Conservation (phyloP, 1,284 basidiomycete species). For the Quambalaria eucalypti region DNA sequence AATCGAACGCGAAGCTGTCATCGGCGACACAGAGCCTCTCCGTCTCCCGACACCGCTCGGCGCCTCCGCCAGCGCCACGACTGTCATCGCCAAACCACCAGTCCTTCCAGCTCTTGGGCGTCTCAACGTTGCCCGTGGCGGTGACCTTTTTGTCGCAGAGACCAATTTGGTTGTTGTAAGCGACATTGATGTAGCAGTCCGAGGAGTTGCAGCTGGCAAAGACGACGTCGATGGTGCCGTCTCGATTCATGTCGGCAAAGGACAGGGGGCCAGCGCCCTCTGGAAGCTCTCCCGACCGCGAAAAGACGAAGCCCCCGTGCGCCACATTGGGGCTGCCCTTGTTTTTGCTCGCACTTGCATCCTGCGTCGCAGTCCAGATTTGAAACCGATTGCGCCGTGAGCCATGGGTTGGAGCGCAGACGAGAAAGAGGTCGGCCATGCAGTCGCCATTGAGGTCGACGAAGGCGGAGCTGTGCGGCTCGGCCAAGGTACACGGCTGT, state of each 20-base stretch:
- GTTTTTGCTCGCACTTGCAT: constrained; percentile 9
- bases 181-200: constrained; percentile 77
- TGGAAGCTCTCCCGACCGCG: constrained; percentile 64
- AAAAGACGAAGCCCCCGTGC: constrained; percentile 62
- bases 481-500: constrained; percentile 61
- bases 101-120: background rate
- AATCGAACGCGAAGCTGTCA: constrained; percentile 66
- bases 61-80: background rate
- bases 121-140: background rate
- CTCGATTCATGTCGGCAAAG: constrained; percentile 89
- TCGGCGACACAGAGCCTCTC: constrained; percentile 75
- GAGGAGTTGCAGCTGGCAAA: constrained; percentile 67
- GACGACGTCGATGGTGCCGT: constrained; percentile 91
- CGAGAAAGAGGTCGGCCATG: constrained; percentile 81
- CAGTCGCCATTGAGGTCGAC: constrained; percentile 94
- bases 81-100: background rate
- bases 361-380: constrained; percentile 60
- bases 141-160: constrained; percentile 55
- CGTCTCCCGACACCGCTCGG: constrained; percentile 53
- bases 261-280: constrained; percentile 67
- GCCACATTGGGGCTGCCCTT: constrained; percentile 59
- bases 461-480: constrained; percentile 90
- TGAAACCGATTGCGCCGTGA: constrained; percentile 57
- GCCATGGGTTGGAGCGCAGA: constrained; percentile 60
- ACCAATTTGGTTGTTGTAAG: constrained; percentile 81